Evolutionary conservation across 106 monocot species (phyloP).

Genomic region (Dendrobium officinale): DNA sequence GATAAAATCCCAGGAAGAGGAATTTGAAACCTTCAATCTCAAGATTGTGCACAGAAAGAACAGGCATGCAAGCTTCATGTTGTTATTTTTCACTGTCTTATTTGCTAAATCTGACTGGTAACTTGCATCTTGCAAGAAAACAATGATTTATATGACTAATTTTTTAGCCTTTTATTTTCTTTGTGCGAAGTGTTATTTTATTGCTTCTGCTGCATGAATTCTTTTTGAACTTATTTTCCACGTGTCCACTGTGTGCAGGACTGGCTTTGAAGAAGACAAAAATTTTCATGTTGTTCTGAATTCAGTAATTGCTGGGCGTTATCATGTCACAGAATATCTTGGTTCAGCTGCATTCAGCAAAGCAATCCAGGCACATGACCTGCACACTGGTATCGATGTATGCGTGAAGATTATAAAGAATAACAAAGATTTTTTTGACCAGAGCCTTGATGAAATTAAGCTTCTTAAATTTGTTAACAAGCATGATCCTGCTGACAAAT

Average conservation of each 20-base stretch:
- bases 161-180: not conserved
- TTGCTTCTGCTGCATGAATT: not conserved
- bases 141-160: not conserved
- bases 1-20: constrained; percentile 89
- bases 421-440: constrained; percentile 99
- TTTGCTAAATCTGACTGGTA: not conserved
- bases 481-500: constrained; percentile 95
- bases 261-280: constrained; percentile 99
- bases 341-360: constrained; percentile 99
- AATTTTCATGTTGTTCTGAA: constrained; percentile 98
- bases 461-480: constrained; percentile 97
- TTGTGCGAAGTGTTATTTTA: not conserved
- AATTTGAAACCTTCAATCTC: constrained; percentile 95
- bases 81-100: not conserved
- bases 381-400: constrained; percentile 98
- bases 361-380: constrained; percentile 98
- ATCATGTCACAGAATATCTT: constrained; percentile 95
- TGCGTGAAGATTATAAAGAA: constrained; percentile 99
- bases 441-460: constrained; percentile 99
- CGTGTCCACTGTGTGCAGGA: constrained; percentile 38
- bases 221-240: not conserved
- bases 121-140: not conserved
- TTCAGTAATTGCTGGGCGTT: constrained; percentile 95
- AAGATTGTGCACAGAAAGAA: constrained; percentile 99
- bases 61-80: constrained; percentile 31